phyloP scores from a whole-genome alignment of 1,284 basidiomycete genomes.

The Moniliophthora roreri region DNA sequence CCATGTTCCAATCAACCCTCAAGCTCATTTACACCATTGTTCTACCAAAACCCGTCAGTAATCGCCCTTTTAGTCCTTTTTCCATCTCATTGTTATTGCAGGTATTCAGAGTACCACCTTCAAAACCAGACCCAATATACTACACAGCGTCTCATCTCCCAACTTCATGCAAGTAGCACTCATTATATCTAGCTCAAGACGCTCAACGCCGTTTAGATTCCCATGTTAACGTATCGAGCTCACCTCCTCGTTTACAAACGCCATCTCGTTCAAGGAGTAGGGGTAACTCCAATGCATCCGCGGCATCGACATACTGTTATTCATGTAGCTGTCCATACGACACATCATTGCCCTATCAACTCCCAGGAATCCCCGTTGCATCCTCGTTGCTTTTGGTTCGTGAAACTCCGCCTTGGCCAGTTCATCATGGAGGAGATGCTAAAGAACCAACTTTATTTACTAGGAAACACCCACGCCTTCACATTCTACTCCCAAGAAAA shows the following conservation, averaged over 20 bases:
- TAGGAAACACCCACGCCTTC: slow-evolving; percentile 2
- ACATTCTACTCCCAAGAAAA: slow-evolving; percentile 1
- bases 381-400: not conserved
- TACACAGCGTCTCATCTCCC: slow-evolving; percentile 1
- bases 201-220: not conserved
- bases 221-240: not conserved
- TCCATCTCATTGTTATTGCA: not conserved
- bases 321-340: slow-evolving; percentile 1
- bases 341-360: not conserved
- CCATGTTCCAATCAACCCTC: slow-evolving; percentile 1
- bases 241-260: not conserved
- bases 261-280: not conserved
- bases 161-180: not conserved
- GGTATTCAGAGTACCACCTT: slow-evolving; percentile 3
- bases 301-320: not conserved
- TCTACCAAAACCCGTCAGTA: slow-evolving; percentile 1
- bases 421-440: too few relatives aligned
- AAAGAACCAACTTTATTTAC: too few relatives aligned
- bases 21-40: slow-evolving; percentile 2
- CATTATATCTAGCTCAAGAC: too few relatives aligned
- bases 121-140: slow-evolving; percentile 3
- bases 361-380: not conserved
- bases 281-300: not conserved
- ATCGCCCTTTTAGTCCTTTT: too few relatives aligned
- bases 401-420: not conserved